A percentile compares a stretch with the other conserved stretches of the same genome.
These are phyloP conservation scores for Eucalyptus tenuipes DNA, from an alignment of 345 rosid genomes.

Conservation along the genomic window DNA sequence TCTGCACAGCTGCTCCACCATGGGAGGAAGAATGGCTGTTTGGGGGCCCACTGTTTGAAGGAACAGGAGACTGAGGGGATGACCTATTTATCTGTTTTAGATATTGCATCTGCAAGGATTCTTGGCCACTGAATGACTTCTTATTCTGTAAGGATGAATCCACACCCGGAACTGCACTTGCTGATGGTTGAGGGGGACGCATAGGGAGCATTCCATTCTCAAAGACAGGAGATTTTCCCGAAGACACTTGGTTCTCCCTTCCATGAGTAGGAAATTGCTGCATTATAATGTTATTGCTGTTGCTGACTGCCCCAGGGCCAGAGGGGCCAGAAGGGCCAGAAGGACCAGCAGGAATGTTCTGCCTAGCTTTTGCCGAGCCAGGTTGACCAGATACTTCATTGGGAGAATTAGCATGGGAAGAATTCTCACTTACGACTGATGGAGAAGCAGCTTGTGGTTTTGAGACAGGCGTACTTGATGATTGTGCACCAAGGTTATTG, in stretches of 20 bases:
- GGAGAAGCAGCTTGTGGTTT: conserved; percentile 69
- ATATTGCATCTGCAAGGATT: conserved; percentile 48
- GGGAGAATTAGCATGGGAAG: conserved; percentile 66
- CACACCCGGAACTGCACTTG: conserved; percentile 30
- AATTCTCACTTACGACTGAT: conserved; percentile 51
- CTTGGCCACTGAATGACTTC: conserved; percentile 31
- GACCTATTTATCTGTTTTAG: conserved; percentile 54
- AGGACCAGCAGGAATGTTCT: conserved; percentile 23
- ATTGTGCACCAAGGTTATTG: conserved; percentile 28
- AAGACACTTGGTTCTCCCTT: conserved; percentile 54
- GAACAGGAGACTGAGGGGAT: conserved; percentile 35
- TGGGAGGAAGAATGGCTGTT: conserved; percentile 23
- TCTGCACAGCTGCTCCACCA: conserved; percentile 44
- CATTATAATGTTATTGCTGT: conserved; percentile 24
- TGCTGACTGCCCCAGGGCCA: conserved; percentile 39
- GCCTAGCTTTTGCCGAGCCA: conserved; percentile 57
- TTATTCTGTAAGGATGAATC: conserved; percentile 51
- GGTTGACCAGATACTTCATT: conserved; percentile 79
- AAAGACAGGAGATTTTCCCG: conserved; percentile 33
- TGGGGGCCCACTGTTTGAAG: conserved; percentile 38
- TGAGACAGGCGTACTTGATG: conserved; percentile 46
- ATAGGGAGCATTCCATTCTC: conserved; percentile 68
- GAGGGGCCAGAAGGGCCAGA: conserved; percentile 41
- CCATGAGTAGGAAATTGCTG: conserved; percentile 54
- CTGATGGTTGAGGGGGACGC: conserved; percentile 55